A percentile compares a stretch with the other conserved stretches of the same genome.
phyloP scores from a whole-genome alignment of 2,329 filamentous ascomycete species.

The Tolypocladium nubicola region DNA sequence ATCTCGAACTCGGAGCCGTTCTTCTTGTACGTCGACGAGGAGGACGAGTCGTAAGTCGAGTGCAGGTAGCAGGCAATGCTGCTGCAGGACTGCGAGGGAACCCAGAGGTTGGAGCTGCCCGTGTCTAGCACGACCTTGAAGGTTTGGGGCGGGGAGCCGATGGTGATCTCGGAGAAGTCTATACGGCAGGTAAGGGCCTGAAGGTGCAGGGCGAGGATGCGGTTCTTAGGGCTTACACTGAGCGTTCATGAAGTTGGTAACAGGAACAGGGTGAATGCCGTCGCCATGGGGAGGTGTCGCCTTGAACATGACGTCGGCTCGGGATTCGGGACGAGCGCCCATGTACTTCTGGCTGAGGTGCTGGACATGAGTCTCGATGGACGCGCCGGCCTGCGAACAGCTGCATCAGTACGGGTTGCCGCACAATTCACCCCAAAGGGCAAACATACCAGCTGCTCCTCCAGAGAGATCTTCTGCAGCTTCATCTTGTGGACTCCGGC shows the following conservation, averaged over 20 bases:
- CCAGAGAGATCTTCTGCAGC: conserved; percentile 89
- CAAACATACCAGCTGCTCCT: conserved; percentile 75
- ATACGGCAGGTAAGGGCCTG: conserved; percentile 21
- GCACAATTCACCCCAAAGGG: conserved; percentile 6
- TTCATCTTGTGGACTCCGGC: conserved; percentile 93
- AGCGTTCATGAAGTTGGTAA: conserved; percentile 97
- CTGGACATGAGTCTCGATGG: conserved; percentile 71
- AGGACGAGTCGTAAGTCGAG: conserved; percentile 85
- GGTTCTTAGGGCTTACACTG: conserved; percentile 60
- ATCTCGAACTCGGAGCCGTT: conserved; percentile 92
- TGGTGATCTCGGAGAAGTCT: conserved; percentile 96
- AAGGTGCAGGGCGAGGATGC: neutral
- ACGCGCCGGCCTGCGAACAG: conserved; percentile 54
- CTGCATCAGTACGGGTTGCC: conserved; percentile 1
- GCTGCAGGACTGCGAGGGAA: conserved; percentile 78
- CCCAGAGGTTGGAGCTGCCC: conserved; percentile 98
- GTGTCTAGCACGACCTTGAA: conserved; percentile 99
- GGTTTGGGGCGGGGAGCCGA: conserved; percentile 82
- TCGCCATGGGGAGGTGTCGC: conserved; percentile 56
- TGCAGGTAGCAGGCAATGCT: conserved; percentile 98
- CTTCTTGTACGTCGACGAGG: conserved; percentile 84
- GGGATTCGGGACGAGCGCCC: conserved; percentile 58
- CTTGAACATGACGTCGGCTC: conserved; percentile 71
- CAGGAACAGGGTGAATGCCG: conserved; percentile 68
- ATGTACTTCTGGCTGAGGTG: conserved; percentile 94